phyloP scores from a whole-genome alignment of 768 basidiomycete species.

The Tulasnella sp. region DNA sequence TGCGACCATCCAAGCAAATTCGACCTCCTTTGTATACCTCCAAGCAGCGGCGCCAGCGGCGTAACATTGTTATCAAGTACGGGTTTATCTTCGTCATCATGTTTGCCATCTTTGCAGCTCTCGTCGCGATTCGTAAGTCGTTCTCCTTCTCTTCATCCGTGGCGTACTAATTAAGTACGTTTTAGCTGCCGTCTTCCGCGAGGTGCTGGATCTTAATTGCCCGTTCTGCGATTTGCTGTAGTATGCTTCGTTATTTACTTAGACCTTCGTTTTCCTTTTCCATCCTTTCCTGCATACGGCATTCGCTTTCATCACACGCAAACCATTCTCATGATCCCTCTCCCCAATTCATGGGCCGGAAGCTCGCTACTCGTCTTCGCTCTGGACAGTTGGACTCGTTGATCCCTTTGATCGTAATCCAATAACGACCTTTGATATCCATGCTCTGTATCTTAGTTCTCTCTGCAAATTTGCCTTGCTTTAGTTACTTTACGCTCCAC shows the following conservation, averaged over 20 bases:
- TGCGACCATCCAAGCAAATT: slow-evolving; percentile 88
- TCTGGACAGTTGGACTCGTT: background rate
- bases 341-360: background rate
- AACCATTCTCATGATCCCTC: background rate
- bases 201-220: slow-evolving; percentile 51
- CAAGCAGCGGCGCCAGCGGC: slow-evolving; percentile 80
- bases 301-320: background rate
- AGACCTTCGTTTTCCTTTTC: slow-evolving; percentile 1
- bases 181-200: slow-evolving; percentile 51
- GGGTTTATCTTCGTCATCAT: slow-evolving; percentile 62
- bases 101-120: slow-evolving; percentile 56
- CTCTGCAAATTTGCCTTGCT: background rate
- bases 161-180: slow-evolving; percentile 17
- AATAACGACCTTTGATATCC: background rate
- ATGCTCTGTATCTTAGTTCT: background rate
- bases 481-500: background rate
- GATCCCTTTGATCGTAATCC: background rate
- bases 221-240: slow-evolving; percentile 45
- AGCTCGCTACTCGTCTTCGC: background rate
- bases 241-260: background rate
- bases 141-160: slow-evolving; percentile 12
- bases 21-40: slow-evolving; percentile 82
- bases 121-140: slow-evolving; percentile 69
- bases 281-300: background rate
- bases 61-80: slow-evolving; percentile 83